Evolutionary conservation across 371 early-diverging fungal genomes (phyloP).

Genomic region (Mortierella sp.): DNA sequence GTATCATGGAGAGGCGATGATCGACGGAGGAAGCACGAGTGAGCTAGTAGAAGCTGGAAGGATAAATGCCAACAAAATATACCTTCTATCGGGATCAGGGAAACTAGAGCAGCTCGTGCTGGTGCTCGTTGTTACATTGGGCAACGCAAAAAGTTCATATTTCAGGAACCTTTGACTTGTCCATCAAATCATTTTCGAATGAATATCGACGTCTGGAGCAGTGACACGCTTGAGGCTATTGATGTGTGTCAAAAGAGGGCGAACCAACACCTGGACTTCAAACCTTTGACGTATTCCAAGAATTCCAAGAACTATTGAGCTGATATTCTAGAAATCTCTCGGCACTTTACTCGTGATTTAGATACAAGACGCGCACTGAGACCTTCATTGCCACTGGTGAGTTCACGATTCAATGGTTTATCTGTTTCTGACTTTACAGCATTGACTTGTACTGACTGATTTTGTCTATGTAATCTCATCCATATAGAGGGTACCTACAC

Average conservation of each 20-base stretch:
- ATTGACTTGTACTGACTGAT: neutral
- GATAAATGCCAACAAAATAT: too few relatives aligned
- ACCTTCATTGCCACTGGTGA: slow-evolving; percentile 96
- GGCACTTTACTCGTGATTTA: slow-evolving; percentile 56
- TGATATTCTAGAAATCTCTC: slow-evolving; percentile 96
- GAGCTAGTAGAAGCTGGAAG: too few relatives aligned
- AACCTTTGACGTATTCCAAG: slow-evolving; percentile 29
- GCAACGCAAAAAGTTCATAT: too few relatives aligned
- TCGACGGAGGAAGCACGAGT: too few relatives aligned
- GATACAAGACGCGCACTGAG: slow-evolving; percentile 92
- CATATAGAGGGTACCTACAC: slow-evolving; percentile 96
- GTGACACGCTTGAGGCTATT: slow-evolving; percentile 76
- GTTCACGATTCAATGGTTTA: neutral
- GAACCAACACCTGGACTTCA: too few relatives aligned
- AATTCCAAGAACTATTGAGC: slow-evolving; percentile 66
- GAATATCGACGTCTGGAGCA: too few relatives aligned
- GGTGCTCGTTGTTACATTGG: too few relatives aligned
- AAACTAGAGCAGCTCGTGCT: too few relatives aligned
- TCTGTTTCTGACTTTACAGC: neutral
- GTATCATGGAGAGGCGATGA: too few relatives aligned
- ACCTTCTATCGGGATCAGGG: too few relatives aligned
- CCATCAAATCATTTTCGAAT: slow-evolving; percentile 98
- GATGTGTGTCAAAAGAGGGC: too few relatives aligned
- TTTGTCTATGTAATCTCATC: slow-evolving; percentile 2
- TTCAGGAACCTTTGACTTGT: slow-evolving; percentile 75